Percentiles rank a stretch among this genome's conserved stretches.
Evolutionary conservation across 441 rosid genomes (phyloP).

Genomic region (Adansonia rubrostipa): DNA sequence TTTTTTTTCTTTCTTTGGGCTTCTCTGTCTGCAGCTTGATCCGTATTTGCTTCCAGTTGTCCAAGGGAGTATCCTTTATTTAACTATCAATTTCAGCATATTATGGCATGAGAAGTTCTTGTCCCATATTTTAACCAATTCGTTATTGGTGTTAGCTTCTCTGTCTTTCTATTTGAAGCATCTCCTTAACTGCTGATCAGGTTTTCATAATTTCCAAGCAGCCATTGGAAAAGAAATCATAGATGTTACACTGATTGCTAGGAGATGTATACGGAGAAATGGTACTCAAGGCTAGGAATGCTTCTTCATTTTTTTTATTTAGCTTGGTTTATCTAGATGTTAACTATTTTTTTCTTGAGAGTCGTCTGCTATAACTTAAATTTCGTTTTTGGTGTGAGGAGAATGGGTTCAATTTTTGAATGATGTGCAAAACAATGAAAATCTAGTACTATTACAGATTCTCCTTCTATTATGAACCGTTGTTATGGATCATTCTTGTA

Average conservation of each 20-base stretch:
- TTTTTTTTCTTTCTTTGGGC: slow-evolving; percentile 1
- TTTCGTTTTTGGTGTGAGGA: background rate
- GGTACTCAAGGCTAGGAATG: slow-evolving; percentile 48
- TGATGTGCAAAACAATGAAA: background rate
- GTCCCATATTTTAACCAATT: slow-evolving; percentile 24
- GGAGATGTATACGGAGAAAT: slow-evolving; percentile 96
- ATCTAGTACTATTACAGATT: background rate
- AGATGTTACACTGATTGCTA: slow-evolving; percentile 82
- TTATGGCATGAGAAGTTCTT: slow-evolving; percentile 28
- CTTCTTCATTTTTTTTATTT: background rate
- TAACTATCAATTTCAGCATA: slow-evolving; percentile 28
- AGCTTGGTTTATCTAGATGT: background rate
- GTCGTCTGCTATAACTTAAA: background rate
- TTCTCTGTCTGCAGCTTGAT: slow-evolving; percentile 70
- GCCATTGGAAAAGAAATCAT: slow-evolving; percentile 84
- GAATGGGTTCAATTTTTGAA: background rate
- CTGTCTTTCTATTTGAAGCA: slow-evolving; percentile 27
- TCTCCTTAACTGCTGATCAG: slow-evolving; percentile 64
- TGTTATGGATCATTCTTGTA: background rate
- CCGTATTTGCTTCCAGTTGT: slow-evolving; percentile 82
- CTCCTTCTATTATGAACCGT: background rate
- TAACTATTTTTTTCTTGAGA: background rate
- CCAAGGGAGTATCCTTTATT: slow-evolving; percentile 94
- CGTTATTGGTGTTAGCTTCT: slow-evolving; percentile 6
- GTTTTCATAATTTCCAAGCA: slow-evolving; percentile 82